Evolutionary conservation across 257 asterid species (phyloP), one percentile per base, ranked within the genome.

Genomic region (Solanum corneliomulleri): DNA sequence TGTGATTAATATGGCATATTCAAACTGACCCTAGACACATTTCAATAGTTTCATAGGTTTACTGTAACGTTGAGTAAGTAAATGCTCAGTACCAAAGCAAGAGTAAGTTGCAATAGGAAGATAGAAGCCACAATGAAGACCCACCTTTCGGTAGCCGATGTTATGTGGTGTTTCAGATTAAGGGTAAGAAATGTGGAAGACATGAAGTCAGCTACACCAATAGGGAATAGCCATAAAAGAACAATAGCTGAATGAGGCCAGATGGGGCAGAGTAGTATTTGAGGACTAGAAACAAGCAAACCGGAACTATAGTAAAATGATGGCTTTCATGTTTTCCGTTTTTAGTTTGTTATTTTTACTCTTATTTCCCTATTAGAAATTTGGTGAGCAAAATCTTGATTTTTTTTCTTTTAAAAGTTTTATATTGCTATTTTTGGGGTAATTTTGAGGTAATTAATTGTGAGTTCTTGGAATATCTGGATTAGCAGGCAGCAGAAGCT

Each of bases 221-320:
- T 95, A 84, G 93, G 71, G 98, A 97, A 92, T 95, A 95, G 89
- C 99, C 98, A 52, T 97, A 97, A 84, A 97, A 96, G 87, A 98
- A 97, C 31, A 97, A 92, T 89, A 97, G 94, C 90, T 95, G 99
- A 83, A 89, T 95, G 25, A 97, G 85, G 89, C 99, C 96, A 58
- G 98, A 90, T 84, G 99, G 99, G 58, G 95, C 97, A 45, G 99
- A 95, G 94, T 95, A 94, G 92, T 97, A 97, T 85, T 97, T 94
- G 93, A 97, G 99, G 91, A 95, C 89, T 60, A 95, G 21, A 89
- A 93, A 97, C 90, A 97, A 89, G 92, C 90, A 87, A 60, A 97
- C 88, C 42, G 99, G 99, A 89, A 97, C 98, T 85, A 97, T 42
- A 52, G 91, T 98, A 90, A 95, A 97, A 89, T 98, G 98, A 78